phyloP scores from a whole-genome alignment of 73 alveolate genomes.

The Tetrahymena thermophila region DNA sequence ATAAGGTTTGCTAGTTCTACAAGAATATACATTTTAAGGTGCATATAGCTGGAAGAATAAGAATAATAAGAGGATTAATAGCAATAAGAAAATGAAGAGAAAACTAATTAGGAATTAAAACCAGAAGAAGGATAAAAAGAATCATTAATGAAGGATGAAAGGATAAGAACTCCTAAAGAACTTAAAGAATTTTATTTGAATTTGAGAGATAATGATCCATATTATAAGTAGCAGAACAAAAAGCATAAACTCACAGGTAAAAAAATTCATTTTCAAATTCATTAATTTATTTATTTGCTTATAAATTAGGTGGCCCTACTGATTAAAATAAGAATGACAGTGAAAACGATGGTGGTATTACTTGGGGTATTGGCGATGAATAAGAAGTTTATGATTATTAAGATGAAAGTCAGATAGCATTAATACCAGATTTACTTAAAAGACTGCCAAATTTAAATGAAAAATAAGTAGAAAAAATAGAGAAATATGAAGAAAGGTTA shows the following conservation, averaged over 20 bases:
- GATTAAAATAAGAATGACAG: background rate
- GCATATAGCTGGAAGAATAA: conserved; percentile 18
- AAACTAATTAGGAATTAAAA: conserved; percentile 9
- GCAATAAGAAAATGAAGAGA: conserved; percentile 43
- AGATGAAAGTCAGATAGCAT: background rate
- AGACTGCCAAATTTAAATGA: background rate
- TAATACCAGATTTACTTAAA: background rate
- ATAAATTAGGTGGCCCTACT: background rate
- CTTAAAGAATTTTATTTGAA: background rate
- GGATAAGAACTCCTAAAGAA: background rate
- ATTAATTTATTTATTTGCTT: background rate
- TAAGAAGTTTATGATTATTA: background rate
- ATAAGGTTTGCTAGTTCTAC: conserved; percentile 48
- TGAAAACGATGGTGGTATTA: background rate
- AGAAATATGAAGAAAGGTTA: background rate
- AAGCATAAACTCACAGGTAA: background rate
- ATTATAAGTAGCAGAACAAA: background rate
- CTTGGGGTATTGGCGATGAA: background rate
- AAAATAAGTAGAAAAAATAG: background rate
- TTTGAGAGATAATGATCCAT: background rate
- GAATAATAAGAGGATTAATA: conserved; percentile 37
- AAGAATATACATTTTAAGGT: conserved; percentile 18
- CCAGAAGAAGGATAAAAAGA: background rate
- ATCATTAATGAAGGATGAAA: background rate
- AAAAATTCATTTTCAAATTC: background rate